Evolutionary conservation across 2,329 filamentous ascomycete genomes (phyloP).

Genomic region (Fusarium sp.): DNA sequence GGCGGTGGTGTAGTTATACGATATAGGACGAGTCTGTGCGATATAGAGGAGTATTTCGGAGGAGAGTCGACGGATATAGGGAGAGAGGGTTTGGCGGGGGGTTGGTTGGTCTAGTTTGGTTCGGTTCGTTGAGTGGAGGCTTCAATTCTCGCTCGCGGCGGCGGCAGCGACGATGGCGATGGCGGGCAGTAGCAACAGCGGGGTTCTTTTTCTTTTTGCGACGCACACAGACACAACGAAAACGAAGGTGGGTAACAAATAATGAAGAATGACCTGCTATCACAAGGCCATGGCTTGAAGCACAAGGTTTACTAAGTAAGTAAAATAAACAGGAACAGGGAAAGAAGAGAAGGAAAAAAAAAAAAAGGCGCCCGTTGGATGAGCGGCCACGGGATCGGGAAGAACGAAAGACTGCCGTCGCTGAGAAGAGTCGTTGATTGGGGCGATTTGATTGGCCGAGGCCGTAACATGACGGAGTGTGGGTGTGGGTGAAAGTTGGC

Average conservation of each 20-base stretch:
- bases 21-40: conserved; percentile 7
- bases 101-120: conserved; percentile 26
- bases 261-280: conserved; percentile 8
- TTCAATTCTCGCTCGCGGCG: background rate
- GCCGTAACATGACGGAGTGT: conserved; percentile 32
- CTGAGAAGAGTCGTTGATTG: conserved; percentile 26
- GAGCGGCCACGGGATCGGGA: conserved; percentile 27
- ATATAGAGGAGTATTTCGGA: conserved; percentile 2
- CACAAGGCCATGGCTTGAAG: conserved; percentile 20
- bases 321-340: conserved; percentile 6
- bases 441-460: conserved; percentile 32
- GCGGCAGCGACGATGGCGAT: conserved; percentile 1
- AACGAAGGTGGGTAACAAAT: background rate
- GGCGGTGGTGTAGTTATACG: background rate
- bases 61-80: background rate
- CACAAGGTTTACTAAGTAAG: background rate
- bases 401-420: conserved; percentile 25
- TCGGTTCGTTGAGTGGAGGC: conserved; percentile 15
- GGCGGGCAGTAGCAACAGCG: conserved; percentile 15
- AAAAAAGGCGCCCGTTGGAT: conserved; percentile 15
- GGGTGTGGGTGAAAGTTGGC: conserved; percentile 23
- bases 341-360: conserved; percentile 8
- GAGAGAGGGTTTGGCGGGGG: conserved; percentile 33
- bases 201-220: conserved; percentile 15
- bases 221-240: background rate